Evolutionary conservation across 495 filamentous ascomycete genomes (phyloP), one percentile per base, ranked within the genome.

Genomic region (Neurospora tetraspora): DNA sequence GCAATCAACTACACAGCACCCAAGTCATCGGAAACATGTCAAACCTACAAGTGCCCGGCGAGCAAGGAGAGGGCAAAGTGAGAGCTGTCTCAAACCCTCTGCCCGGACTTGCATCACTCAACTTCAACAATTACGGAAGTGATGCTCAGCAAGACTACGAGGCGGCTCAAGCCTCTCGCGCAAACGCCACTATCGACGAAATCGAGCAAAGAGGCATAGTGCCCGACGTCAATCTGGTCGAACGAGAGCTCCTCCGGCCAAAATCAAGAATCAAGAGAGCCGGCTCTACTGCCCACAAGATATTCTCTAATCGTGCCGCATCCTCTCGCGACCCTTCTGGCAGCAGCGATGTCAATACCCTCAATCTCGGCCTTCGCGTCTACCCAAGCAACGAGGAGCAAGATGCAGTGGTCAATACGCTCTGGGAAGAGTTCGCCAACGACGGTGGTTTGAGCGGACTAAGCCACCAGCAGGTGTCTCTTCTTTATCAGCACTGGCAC

Each of bases 171-270:
- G 70, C 42, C 27, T 73, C 71, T n/a, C 77, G 77, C 42, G 68
- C 65, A 18, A 71, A 43, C 9, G 76, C 75, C 27, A 80, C 76
- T 8, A 20, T 11, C 9, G 74, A 76, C 5, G 70, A 80, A 40
- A 77, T 79, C 68, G 73, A 75, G 39, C 73, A 74, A 7, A 20
- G 27, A 27, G 78, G 79, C 34, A 76, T 81, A 69, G 39, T 36
- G 11, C 77, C 77, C n/a, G 68, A 79, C 23, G 70, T 72, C 4
- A 27, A 70, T 20, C n/a, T 69, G 5, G 69, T 71, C 37, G 69
- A 72, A 27, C 71, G 69, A n/a, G 71, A 72, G 27, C 12, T 65
- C 53, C 53, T 65, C 53, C 2, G 53, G 14, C 27, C 53, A 36
- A 65, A 36, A 18, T 65, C 53, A 36, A 65, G 53, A 34, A 34